These are phyloP conservation scores for Curvularia hawaiiensis DNA, from an alignment of 2,329 filamentous ascomycete species.

Conservation along the genomic window DNA sequence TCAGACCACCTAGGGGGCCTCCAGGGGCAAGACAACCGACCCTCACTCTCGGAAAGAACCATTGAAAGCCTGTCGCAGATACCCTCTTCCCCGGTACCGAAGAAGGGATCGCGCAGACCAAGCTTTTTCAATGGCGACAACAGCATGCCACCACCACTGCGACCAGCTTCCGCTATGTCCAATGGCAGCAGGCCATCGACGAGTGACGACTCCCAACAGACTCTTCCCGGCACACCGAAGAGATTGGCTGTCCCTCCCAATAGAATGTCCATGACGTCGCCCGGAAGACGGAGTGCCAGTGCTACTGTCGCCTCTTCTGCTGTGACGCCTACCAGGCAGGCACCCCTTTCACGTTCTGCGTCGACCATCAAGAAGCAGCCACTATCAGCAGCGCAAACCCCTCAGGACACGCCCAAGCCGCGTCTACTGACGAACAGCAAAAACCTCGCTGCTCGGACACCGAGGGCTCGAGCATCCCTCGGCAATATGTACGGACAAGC, in stretches of 20 bases:
- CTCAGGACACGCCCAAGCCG: constrained; percentile 35
- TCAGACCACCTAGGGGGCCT: constrained; percentile 15
- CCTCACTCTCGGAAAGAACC: constrained; percentile 80
- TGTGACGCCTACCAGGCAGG: constrained; percentile 39
- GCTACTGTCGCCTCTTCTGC: constrained; percentile 29
- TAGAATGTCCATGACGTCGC: constrained; percentile 42
- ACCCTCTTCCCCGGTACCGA: constrained; percentile 69
- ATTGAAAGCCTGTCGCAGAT: constrained; percentile 82
- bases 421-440: constrained; percentile 45
- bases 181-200: constrained; percentile 58
- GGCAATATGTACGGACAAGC: constrained; percentile 44
- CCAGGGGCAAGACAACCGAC: constrained; percentile 48
- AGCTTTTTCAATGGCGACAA: constrained; percentile 74
- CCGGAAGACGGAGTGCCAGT: constrained; percentile 46
- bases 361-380: constrained; percentile 40
- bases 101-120: constrained; percentile 67
- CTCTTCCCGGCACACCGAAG: constrained; percentile 39
- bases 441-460: constrained; percentile 43
- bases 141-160: constrained; percentile 64
- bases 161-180: constrained; percentile 66
- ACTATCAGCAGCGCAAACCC: constrained; percentile 32
- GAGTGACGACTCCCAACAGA: constrained; percentile 47
- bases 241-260: constrained; percentile 21
- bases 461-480: constrained; percentile 39
- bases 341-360: constrained; percentile 41